These are phyloP conservation scores for Ilex asprella DNA, from an alignment of 257 asterid species.

Conservation along the genomic window DNA sequence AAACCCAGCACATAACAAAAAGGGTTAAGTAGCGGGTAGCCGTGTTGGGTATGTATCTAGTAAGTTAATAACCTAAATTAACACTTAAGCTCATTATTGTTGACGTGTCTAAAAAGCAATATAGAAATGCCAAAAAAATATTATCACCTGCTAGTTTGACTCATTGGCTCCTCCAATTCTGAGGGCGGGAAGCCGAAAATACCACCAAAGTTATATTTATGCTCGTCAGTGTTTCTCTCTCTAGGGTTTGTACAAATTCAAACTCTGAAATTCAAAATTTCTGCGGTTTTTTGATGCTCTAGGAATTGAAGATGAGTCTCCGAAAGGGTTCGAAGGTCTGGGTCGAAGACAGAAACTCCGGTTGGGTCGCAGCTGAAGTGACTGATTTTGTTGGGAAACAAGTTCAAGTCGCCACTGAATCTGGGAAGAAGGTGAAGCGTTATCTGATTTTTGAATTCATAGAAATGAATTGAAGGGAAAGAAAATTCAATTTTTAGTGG, in stretches of 20 bases:
- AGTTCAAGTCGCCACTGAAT: slow-evolving; percentile 58
- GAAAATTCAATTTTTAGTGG: background rate
- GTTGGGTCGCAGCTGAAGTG: slow-evolving; percentile 81
- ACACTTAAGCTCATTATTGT: too few species aligned
- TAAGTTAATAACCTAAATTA: too few species aligned
- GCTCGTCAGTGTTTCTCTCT: background rate
- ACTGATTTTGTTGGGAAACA: slow-evolving; percentile 60
- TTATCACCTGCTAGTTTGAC: too few species aligned
- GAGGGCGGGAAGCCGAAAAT: slow-evolving; percentile 74
- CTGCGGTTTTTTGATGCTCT: slow-evolving; percentile 8
- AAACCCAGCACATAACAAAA: too few species aligned
- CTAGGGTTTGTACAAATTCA: slow-evolving; percentile 44
- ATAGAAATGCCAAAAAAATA: too few species aligned
- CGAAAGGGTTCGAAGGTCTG: slow-evolving; percentile 81
- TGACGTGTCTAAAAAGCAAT: too few species aligned
- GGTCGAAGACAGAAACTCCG: slow-evolving; percentile 74
- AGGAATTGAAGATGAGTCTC: slow-evolving; percentile 45
- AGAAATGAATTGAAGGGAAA: background rate
- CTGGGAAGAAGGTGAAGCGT: slow-evolving; percentile 62
- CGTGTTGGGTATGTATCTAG: too few species aligned
- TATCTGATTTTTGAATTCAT: background rate
- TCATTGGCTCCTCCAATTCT: background rate
- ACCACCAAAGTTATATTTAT: slow-evolving; percentile 1
- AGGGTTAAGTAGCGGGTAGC: too few species aligned
- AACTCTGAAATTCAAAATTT: background rate